Conservation (phyloP, 129 eudicot species). For the Lactuca saligna region DNA sequence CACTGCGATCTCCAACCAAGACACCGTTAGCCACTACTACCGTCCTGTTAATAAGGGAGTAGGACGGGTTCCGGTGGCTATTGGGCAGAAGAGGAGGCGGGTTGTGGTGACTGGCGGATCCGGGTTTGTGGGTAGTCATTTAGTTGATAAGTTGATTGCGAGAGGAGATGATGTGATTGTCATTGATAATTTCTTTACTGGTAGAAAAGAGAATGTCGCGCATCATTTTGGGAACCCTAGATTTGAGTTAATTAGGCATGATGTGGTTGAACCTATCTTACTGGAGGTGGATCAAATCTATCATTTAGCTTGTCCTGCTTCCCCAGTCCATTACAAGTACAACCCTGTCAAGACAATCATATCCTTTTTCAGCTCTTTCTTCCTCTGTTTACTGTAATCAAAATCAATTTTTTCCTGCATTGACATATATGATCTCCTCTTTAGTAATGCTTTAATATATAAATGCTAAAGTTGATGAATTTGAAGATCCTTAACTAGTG, state of each 20-base stretch:
- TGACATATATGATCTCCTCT: no score
- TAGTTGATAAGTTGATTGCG: slow-evolving; percentile 75
- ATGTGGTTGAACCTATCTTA: slow-evolving; percentile 83
- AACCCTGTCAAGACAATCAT: slow-evolving; percentile 93
- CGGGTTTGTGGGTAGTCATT: slow-evolving; percentile 88
- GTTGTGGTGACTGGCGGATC: slow-evolving; percentile 89
- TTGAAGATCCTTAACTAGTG: slow-evolving; percentile 30
- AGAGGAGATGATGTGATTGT: slow-evolving; percentile 91
- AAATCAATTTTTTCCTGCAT: no score
- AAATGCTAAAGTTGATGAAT: not conserved
- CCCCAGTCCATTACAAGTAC: slow-evolving; percentile 91
- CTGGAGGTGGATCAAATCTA: slow-evolving; percentile 93
- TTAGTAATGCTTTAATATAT: no score
- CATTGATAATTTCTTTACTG: slow-evolving; percentile 80
- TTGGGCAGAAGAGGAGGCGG: slow-evolving; percentile 54
- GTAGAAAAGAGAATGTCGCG: slow-evolving; percentile 80
- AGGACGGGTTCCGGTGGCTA: slow-evolving; percentile 66
- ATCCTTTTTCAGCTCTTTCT: slow-evolving; percentile 49
- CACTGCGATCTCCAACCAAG: slow-evolving; percentile 9
- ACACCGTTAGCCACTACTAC: slow-evolving; percentile 1
- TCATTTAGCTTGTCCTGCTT: slow-evolving; percentile 89
- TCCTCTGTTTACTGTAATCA: slow-evolving; percentile 1
- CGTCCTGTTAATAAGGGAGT: slow-evolving; percentile 13
- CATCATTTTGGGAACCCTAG: slow-evolving; percentile 75
- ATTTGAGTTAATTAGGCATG: slow-evolving; percentile 86